Evolutionary conservation across 2,329 filamentous ascomycete genomes (phyloP).

Genomic region (Colletotrichum coccodes): DNA sequence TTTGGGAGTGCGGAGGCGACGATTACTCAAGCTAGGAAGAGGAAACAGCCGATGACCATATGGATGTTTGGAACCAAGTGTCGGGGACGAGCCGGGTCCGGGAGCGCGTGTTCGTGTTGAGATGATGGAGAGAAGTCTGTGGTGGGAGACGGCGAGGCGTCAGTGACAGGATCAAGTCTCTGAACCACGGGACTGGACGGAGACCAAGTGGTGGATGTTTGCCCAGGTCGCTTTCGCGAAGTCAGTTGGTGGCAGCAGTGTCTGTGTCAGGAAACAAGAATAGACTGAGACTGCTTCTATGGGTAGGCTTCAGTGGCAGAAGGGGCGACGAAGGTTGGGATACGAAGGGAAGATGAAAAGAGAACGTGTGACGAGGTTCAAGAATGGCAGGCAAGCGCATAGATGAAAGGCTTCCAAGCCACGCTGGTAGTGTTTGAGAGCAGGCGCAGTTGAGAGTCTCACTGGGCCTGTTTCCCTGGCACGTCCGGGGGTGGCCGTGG

Average conservation of each 20-base stretch:
- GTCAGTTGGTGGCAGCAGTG: not conserved
- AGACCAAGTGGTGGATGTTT: not conserved
- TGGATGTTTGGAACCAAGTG: conserved; percentile 3
- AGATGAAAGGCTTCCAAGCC: conserved; percentile 34
- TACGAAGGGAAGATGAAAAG: not conserved
- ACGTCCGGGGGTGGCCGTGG: conserved; percentile 26
- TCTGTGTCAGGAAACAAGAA: not conserved
- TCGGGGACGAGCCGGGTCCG: conserved; percentile 17
- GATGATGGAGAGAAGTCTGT: conserved; percentile 8
- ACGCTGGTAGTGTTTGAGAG: conserved; percentile 32
- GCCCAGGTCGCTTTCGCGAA: not conserved
- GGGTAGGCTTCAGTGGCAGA: not conserved
- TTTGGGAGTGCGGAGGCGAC: not conserved
- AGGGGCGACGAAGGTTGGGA: not conserved
- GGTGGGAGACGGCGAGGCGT: not conserved
- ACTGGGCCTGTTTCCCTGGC: conserved; percentile 29
- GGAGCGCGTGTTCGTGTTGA: conserved; percentile 25
- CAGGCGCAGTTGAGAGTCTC: conserved; percentile 27
- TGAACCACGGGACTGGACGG: not conserved
- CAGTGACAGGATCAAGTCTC: not conserved
- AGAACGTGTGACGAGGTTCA: not conserved
- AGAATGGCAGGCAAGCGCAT: conserved; percentile 1
- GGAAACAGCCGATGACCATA: not conserved
- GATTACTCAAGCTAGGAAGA: not conserved
- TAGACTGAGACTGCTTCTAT: conserved; percentile 1